Evolutionary conservation across 371 early-diverging fungal genomes (phyloP), one percentile per base, ranked within the genome.

Genomic region (Apophysomyces sp.): DNA sequence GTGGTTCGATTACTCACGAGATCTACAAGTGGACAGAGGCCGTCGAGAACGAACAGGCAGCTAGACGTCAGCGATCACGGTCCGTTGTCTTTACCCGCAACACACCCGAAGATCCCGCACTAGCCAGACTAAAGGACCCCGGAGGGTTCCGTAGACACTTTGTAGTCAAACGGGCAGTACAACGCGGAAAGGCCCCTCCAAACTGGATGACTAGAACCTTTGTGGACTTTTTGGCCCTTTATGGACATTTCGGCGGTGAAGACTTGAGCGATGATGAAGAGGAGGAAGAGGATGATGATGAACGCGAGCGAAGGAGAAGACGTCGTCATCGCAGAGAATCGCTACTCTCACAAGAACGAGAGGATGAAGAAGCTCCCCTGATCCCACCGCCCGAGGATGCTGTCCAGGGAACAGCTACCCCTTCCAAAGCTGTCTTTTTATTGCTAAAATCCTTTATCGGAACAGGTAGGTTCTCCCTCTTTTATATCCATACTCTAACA

Each of bases 81-180:
- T 82, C 82, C 1, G 61, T 78, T 16, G 71, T 62, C 52, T 54
- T 72, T 24, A 73, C 79, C 28, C 68, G 79, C 12, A 34, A 52
- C 12, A 73, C 66, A 21, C 71, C 76, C 0, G 52, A 66, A 0
- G 77, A 78, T 55, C 74, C 81, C 9, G 61, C 75, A 11, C 53
- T 82, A 29, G 71, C 76, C 27, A 69, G 73, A 39, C 69, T 86
- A 18, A 80, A 75, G 58, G 70, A 80, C 55, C 97, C 98, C 0
- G 98, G 98, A 59, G 94, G 92, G 27, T 95, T 98, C 73, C 86
- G 97, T 34, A 85, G 98, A 15, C 89, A 93, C 69, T 95, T 89
- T 76, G 79, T 98, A 30, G 81, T 84, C 16, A 82, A 87, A 65
- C 81, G 88, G 53, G 95, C 96, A n/a, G 78, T 76, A 30, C 77